Evolutionary conservation across 345 rosid genomes (phyloP), one percentile per base, ranked within the genome.

Genomic region (Camelina sativa): DNA sequence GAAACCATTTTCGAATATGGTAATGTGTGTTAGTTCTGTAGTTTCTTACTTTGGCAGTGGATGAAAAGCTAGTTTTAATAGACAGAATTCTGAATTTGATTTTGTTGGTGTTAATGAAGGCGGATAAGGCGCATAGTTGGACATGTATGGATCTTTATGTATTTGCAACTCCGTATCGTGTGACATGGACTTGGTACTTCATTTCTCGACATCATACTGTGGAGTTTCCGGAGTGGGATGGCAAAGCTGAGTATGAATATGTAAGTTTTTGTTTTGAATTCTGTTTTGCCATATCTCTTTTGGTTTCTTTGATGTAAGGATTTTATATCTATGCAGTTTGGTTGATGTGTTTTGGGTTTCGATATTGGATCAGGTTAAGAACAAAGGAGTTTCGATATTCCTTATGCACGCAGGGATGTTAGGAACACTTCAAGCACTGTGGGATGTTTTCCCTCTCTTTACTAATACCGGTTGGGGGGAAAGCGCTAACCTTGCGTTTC

Each of bases 351-450:
- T 52, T 47, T 56, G 65, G 46, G 4, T 46, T 13, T 28, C 30
- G 8, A 40, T 15, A 4, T 13, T 48, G 74, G 57, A 43, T 69
- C 86, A 96, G 99, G 97, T 92, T 76, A 92, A 92, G 84, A 84
- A 79, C 68, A 84, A 80, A 71, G 99, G 99, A 63, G 75, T 96
- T 69, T 96, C 99, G 7, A 89, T 92, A 61, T 96, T 96, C 80
- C 96, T 92, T 55, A 91, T 92, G 99, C 89, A 96, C 74, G 98
- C 98, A 1, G 99, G 98, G 75, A 91, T 89, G 98, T 67, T 96
- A 4, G 99, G 99, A 71, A 91, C 99, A 28, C 94, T 96, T 69
- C 81, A 82, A 82, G 98, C 97, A 13, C 73, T 96, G 72, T 92
- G 99, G 97, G 97, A 92, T 73, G 96, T 96, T 71, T 96, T 89